Percentiles rank a stretch among this genome's conserved stretches.
Evolutionary conservation across 169 alveolate species (phyloP).

Genomic region (Eimeria falciformis): DNA sequence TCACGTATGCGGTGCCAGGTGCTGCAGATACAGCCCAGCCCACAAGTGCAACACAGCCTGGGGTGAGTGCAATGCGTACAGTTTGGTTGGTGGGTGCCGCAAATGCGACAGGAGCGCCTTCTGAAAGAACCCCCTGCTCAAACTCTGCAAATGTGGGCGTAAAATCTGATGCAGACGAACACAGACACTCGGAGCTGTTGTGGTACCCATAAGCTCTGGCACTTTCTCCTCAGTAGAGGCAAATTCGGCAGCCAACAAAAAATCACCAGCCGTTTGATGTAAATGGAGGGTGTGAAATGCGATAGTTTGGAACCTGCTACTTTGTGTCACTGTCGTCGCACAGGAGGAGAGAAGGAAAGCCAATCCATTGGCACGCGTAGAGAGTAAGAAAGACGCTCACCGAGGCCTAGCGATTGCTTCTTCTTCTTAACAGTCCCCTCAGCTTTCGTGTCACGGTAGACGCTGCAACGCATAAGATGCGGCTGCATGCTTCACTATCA

Average conservation of each 20-base stretch:
- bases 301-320: neutral
- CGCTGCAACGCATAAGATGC: neutral
- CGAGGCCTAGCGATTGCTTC: neutral
- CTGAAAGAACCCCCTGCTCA: neutral
- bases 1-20: too few relatives aligned
- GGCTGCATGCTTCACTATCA: too few relatives aligned
- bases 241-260: too few relatives aligned
- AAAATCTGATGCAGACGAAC: neutral
- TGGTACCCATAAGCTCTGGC: too few relatives aligned
- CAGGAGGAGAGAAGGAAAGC: neutral
- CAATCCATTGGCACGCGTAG: neutral
- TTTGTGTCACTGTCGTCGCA: neutral
- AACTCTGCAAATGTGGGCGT: neutral
- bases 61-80: neutral
- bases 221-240: too few relatives aligned
- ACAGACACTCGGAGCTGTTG: neutral
- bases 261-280: too few relatives aligned
- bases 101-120: conserved; percentile 5
- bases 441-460: neutral
- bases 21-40: neutral
- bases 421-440: neutral
- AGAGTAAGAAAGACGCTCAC: neutral
- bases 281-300: too few relatives aligned
- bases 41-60: neutral
- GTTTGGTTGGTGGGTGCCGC: conserved; percentile 39